phyloP scores from a whole-genome alignment of 176 grass and related monocot genomes.

The Oryza australiensis region DNA sequence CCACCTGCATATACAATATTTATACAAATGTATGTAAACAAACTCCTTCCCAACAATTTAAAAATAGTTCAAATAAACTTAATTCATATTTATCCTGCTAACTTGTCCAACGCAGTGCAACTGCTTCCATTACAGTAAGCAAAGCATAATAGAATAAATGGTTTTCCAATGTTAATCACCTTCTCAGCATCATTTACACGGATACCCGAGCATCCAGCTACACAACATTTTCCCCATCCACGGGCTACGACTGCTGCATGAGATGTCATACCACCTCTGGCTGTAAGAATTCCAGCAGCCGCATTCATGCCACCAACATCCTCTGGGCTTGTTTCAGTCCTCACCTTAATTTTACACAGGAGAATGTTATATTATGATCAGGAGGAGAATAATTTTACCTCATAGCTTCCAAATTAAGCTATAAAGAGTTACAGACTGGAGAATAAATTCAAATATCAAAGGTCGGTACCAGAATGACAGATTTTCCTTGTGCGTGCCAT shows the following conservation, averaged over 20 bases:
- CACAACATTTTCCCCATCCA: slow-evolving; percentile 97
- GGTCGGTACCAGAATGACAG: slow-evolving; percentile 76
- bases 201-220: slow-evolving; percentile 80
- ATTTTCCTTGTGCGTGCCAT: slow-evolving; percentile 93
- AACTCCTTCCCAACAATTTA: background rate
- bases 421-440: background rate
- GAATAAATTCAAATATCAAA: slow-evolving; percentile 10
- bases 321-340: slow-evolving; percentile 97
- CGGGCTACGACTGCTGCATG: slow-evolving; percentile 97
- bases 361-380: background rate
- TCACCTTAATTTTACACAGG: slow-evolving; percentile 56
- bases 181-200: slow-evolving; percentile 81
- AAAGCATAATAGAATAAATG: background rate
- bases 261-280: slow-evolving; percentile 98
- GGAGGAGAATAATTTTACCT: background rate
- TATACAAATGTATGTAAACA: background rate
- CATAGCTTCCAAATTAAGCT: background rate
- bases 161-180: slow-evolving; percentile 46
- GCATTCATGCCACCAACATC: slow-evolving; percentile 99
- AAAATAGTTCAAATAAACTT: background rate
- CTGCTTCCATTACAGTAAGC: background rate
- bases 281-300: slow-evolving; percentile 82
- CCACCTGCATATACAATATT: slow-evolving; percentile 43
- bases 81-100: background rate
- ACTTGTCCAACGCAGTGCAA: background rate